A percentile compares a stretch with the other conserved stretches of the same genome.
Conservation (phyloP, 192 early-diverging fungal genomes). For the Coemansia sp. region DNA sequence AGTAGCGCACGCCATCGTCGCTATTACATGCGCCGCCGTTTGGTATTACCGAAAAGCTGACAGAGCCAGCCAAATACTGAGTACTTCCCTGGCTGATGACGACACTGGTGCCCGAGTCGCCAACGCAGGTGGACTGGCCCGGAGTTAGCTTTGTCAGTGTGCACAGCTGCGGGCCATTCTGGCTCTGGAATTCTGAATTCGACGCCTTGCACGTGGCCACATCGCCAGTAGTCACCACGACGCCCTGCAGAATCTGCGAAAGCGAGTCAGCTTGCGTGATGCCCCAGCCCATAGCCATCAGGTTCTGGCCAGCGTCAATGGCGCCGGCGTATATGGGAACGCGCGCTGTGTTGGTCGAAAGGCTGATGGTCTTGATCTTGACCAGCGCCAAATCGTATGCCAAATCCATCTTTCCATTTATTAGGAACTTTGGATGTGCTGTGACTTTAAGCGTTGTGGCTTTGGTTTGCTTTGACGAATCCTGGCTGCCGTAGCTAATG, state of each 20-base stretch:
- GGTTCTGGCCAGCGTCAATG: constrained; percentile 10
- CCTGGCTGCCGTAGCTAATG: constrained; percentile 11
- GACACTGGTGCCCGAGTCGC: constrained; percentile 25
- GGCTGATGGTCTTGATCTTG: background rate
- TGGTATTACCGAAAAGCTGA: constrained; percentile 6
- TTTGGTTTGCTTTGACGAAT: background rate
- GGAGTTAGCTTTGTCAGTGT: constrained; percentile 16
- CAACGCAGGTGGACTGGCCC: constrained; percentile 9
- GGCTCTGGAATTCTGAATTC: constrained; percentile 5
- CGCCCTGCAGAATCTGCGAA: constrained; percentile 12
- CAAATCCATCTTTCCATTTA: constrained; percentile 1
- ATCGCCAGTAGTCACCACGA: constrained; percentile 18
- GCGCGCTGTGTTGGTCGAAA: background rate
- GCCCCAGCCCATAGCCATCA: constrained; percentile 43
- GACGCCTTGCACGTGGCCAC: constrained; percentile 7
- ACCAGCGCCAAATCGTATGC: constrained; percentile 24
- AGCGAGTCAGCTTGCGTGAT: constrained; percentile 5
- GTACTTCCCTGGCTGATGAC: constrained; percentile 1
- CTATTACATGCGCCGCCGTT: constrained; percentile 2
- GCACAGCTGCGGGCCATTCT: constrained; percentile 32
- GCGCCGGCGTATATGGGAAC: constrained; percentile 11
- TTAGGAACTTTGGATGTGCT: constrained; percentile 14
- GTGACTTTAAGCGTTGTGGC: background rate
- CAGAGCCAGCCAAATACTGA: constrained; percentile 18
- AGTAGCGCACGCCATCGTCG: constrained; percentile 17